Conservation (phyloP, 805 yeast genomes). For the Saturnispora bothae region DNA sequence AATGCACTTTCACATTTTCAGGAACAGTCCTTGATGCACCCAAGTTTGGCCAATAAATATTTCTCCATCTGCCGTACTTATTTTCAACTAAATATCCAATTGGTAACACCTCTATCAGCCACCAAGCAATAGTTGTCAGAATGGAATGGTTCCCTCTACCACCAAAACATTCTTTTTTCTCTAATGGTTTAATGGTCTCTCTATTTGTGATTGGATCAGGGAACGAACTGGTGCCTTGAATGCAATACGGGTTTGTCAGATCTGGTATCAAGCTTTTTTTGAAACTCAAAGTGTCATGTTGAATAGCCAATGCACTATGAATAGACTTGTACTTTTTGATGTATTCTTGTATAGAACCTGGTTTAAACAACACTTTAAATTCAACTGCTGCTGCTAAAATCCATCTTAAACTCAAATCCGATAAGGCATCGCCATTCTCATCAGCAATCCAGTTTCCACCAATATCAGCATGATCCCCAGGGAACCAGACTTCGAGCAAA, state of each 20-base stretch:
- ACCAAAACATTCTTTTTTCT: slow-evolving; percentile 24
- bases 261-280: not conserved
- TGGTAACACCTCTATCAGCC: slow-evolving; percentile 55
- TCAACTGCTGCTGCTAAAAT: slow-evolving; percentile 43
- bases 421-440: slow-evolving; percentile 31
- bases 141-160: slow-evolving; percentile 29
- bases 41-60: slow-evolving; percentile 42
- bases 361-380: slow-evolving; percentile 39
- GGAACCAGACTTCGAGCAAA: slow-evolving; percentile 50
- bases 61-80: slow-evolving; percentile 38
- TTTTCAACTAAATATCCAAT: slow-evolving; percentile 42
- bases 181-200: slow-evolving; percentile 16
- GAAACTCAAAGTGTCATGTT: not conserved
- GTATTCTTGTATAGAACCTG: slow-evolving; percentile 31
- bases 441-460: slow-evolving; percentile 60
- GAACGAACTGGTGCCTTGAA: slow-evolving; percentile 9
- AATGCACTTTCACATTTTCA: slow-evolving; percentile 35
- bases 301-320: slow-evolving; percentile 28
- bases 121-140: slow-evolving; percentile 36
- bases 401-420: slow-evolving; percentile 52
- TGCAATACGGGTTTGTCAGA: slow-evolving; percentile 3
- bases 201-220: slow-evolving; percentile 8
- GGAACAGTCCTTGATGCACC: slow-evolving; percentile 47
- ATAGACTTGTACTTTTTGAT: slow-evolving; percentile 29
- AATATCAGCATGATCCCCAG: slow-evolving; percentile 59